Evolutionary conservation across 2,329 filamentous ascomycete genomes (phyloP).

Genomic region (Microcera coccophila): DNA sequence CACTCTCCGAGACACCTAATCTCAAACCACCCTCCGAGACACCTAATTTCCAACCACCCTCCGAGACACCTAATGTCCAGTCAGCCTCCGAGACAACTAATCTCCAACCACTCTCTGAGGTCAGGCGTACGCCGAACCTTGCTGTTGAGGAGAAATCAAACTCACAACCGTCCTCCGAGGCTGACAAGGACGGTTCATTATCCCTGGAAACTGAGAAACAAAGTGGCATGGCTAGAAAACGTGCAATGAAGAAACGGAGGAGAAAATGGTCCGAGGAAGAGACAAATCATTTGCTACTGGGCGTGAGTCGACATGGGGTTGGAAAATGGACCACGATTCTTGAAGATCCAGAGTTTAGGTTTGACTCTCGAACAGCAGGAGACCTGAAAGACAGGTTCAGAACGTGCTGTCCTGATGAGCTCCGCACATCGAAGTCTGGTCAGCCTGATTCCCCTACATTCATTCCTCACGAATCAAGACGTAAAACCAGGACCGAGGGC

Average conservation of each 20-base stretch:
- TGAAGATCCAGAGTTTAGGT: slow-evolving; percentile 56
- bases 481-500: slow-evolving; percentile 45
- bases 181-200: slow-evolving; percentile 29
- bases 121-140: too few relatives aligned
- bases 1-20: too few relatives aligned
- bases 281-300: slow-evolving; percentile 58
- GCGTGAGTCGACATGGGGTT: slow-evolving; percentile 59
- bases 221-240: slow-evolving; percentile 50
- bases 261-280: slow-evolving; percentile 64
- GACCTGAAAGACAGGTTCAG: slow-evolving; percentile 65
- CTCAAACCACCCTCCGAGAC: too few relatives aligned
- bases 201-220: slow-evolving; percentile 24
- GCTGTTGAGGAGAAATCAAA: not conserved
- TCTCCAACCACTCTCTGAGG: too few relatives aligned
- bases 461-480: slow-evolving; percentile 27
- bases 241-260: slow-evolving; percentile 56
- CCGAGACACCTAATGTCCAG: too few relatives aligned
- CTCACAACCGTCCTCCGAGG: slow-evolving; percentile 25
- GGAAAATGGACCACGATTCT: slow-evolving; percentile 64
- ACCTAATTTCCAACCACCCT: too few relatives aligned
- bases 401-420: slow-evolving; percentile 61
- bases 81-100: too few relatives aligned
- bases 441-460: slow-evolving; percentile 16
- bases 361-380: slow-evolving; percentile 58
- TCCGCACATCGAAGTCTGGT: slow-evolving; percentile 43